A percentile compares a stretch with the other conserved stretches of the same genome.
phyloP scores from a whole-genome alignment of 2,329 filamentous ascomycete species.

The Aspergillus hiratsukae region DNA sequence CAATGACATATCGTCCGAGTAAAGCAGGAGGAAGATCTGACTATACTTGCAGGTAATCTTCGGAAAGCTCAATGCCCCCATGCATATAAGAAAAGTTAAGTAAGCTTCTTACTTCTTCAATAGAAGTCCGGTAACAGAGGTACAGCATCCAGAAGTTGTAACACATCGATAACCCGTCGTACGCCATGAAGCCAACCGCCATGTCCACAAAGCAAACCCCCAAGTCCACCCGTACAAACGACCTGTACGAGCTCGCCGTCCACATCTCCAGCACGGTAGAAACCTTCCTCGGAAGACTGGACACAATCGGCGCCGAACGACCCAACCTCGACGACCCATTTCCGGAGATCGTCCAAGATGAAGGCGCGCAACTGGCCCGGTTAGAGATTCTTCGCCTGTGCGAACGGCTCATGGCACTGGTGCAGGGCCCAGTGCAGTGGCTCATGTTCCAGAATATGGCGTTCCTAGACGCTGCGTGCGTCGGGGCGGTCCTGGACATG shows the following conservation, averaged over 20 bases:
- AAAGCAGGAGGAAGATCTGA: not conserved
- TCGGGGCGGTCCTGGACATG: not conserved
- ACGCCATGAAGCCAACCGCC: not conserved
- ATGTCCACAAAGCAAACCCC: not conserved
- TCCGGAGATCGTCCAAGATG: not conserved
- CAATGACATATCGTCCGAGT: not conserved
- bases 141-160: not conserved
- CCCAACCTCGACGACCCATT: not conserved
- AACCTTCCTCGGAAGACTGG: not conserved
- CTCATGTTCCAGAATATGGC: conserved; percentile 1
- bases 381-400: not conserved
- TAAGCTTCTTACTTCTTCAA: too few species aligned
- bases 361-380: not conserved
- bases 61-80: not conserved
- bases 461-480: not conserved
- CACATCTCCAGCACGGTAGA: not conserved
- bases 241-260: not conserved
- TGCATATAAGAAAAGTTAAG: not conserved
- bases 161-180: not conserved
- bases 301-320: not conserved
- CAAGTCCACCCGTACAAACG: not conserved
- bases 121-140: not conserved
- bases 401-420: not conserved
- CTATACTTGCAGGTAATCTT: not conserved
- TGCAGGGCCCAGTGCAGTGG: not conserved